A percentile compares a stretch with the other conserved stretches of the same genome.
These are phyloP conservation scores for Wickerhamomyces ciferrii DNA, from an alignment of 805 yeast species.

Conservation along the genomic window DNA sequence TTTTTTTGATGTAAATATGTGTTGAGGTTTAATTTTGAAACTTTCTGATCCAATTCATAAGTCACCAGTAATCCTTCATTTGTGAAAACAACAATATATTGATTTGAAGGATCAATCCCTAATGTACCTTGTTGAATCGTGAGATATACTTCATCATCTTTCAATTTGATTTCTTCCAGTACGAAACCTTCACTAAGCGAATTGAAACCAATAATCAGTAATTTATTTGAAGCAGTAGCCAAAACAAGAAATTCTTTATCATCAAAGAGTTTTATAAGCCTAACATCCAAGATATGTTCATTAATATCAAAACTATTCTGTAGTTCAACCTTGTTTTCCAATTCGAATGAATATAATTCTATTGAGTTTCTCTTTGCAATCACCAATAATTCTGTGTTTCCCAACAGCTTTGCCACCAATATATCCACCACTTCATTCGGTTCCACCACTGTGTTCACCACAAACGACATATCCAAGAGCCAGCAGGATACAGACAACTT, in stretches of 20 bases:
- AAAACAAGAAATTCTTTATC: slow-evolving; percentile 11
- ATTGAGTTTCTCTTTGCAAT: slow-evolving; percentile 8
- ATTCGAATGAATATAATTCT: slow-evolving; percentile 6
- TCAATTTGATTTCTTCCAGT: slow-evolving; percentile 8
- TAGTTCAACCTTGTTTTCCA: background rate
- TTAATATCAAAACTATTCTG: background rate
- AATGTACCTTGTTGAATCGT: slow-evolving; percentile 10
- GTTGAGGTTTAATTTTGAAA: background rate
- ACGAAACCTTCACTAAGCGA: slow-evolving; percentile 5
- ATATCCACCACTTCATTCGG: background rate
- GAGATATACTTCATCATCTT: slow-evolving; percentile 3
- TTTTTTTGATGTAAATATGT: background rate
- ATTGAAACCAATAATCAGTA: slow-evolving; percentile 13
- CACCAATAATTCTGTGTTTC: background rate
- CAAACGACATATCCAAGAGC: background rate
- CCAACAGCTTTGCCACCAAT: background rate
- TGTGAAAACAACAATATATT: slow-evolving; percentile 9
- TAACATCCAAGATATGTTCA: slow-evolving; percentile 9
- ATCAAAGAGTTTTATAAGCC: slow-evolving; percentile 6
- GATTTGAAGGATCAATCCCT: slow-evolving; percentile 7
- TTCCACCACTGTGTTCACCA: background rate
- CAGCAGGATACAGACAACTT: no score
- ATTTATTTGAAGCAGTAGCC: slow-evolving; percentile 9
- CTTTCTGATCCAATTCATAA: background rate
- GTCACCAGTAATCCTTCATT: background rate